These are phyloP conservation scores for Lachnellula occidentalis DNA, from an alignment of 2,329 filamentous ascomycete genomes.

Conservation along the genomic window DNA sequence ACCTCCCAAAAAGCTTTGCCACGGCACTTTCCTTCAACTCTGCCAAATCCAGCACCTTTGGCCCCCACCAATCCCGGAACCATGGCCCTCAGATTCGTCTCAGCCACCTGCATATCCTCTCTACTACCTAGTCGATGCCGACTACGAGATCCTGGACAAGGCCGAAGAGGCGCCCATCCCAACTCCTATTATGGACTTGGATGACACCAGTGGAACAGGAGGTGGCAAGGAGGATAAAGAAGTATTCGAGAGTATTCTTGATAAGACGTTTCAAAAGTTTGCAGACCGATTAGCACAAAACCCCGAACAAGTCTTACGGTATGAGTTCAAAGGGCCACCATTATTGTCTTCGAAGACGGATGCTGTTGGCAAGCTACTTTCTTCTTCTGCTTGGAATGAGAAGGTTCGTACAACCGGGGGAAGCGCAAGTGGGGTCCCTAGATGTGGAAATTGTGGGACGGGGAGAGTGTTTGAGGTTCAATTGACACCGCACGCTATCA, in stretches of 20 bases:
- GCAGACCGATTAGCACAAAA: slow-evolving; percentile 74
- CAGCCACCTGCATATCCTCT: slow-evolving; percentile 69
- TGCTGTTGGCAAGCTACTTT: slow-evolving; percentile 61
- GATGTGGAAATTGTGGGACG: slow-evolving; percentile 70
- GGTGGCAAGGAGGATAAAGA: slow-evolving; percentile 58
- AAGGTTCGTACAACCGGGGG: slow-evolving; percentile 24
- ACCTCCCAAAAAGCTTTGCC: slow-evolving; percentile 60
- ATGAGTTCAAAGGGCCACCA: slow-evolving; percentile 68
- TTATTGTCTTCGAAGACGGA: slow-evolving; percentile 79
- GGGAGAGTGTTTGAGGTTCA: slow-evolving; percentile 85
- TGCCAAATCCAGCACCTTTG: slow-evolving; percentile 31
- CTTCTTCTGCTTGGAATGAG: slow-evolving; percentile 4
- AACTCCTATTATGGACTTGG: slow-evolving; percentile 42
- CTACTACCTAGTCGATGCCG: slow-evolving; percentile 79
- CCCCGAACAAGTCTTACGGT: slow-evolving; percentile 75
- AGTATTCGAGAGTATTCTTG: slow-evolving; percentile 68
- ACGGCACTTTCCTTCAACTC: slow-evolving; percentile 71
- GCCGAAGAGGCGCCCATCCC: slow-evolving; percentile 46
- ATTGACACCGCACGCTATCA: slow-evolving; percentile 84
- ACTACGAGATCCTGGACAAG: slow-evolving; percentile 78
- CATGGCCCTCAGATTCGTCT: slow-evolving; percentile 66
- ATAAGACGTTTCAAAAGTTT: slow-evolving; percentile 74
- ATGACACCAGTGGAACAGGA: slow-evolving; percentile 36
- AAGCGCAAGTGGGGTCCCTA: slow-evolving; percentile 52
- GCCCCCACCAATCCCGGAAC: slow-evolving; percentile 47